Evolutionary conservation across 306 rosid genomes (phyloP).

Genomic region (Delonix regia): DNA sequence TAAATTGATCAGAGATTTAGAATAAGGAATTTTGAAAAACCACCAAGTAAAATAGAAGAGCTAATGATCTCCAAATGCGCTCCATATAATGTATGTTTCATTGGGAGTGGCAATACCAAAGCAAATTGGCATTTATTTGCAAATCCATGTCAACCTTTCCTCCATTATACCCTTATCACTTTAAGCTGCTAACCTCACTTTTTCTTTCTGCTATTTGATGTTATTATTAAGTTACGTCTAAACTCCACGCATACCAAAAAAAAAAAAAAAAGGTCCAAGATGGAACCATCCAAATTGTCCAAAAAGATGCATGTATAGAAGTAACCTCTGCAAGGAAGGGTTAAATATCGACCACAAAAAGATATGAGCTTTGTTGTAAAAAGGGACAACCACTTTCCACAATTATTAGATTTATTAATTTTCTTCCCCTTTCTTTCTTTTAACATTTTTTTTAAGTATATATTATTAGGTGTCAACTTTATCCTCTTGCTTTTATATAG

Average conservation of each 20-base stretch:
- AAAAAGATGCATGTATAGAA: slow-evolving; percentile 45
- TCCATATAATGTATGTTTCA: slow-evolving; percentile 44
- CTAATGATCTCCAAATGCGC: slow-evolving; percentile 39
- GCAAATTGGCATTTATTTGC: slow-evolving; percentile 32
- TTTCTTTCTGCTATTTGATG: slow-evolving; percentile 1
- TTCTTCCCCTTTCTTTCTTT: slow-evolving; percentile 10
- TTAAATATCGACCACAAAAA: slow-evolving; percentile 49
- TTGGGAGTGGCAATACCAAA: slow-evolving; percentile 36
- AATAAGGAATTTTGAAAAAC: slow-evolving; percentile 16
- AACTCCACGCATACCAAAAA: background rate
- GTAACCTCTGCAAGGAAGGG: slow-evolving; percentile 34
- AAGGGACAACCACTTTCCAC: slow-evolving; percentile 69
- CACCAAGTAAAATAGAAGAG: slow-evolving; percentile 11
- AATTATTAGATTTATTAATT: slow-evolving; percentile 27
- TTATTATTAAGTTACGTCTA: background rate
- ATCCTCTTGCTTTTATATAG: slow-evolving; percentile 68
- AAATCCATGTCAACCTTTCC: slow-evolving; percentile 32
- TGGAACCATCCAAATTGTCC: slow-evolving; percentile 43
- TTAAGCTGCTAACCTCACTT: background rate
- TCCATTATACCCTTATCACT: slow-evolving; percentile 20
- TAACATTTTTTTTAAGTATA: slow-evolving; percentile 1
- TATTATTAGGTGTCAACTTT: slow-evolving; percentile 49
- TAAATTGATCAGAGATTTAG: slow-evolving; percentile 18
- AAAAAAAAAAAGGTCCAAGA: slow-evolving; percentile 10
- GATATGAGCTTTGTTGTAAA: slow-evolving; percentile 49